Base-by-base conservation (phyloP, 1,139 yeast species). In the Tardiomyces blankii region DNA sequence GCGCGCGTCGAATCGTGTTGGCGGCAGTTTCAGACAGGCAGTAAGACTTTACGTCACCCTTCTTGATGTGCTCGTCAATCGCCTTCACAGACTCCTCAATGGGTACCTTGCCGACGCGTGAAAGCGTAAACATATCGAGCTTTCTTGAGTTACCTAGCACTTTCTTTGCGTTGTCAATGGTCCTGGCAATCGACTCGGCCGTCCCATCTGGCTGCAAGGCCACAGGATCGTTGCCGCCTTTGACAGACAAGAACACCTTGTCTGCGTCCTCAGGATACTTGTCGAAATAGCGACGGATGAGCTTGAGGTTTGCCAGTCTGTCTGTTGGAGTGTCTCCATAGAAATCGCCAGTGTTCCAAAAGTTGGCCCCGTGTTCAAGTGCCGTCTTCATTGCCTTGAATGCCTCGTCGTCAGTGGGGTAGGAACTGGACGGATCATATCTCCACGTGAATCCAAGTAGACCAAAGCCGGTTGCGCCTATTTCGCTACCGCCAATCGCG, bases 21-120 rank as follows among this genome's bases (percentile, higher is more conserved):
- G 76, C 79, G 33, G 76, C 70, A 23, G 80, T 86, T 62, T 87
- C 95, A 44, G 87, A 78, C 44, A 87, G 66, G 19, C 67, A 80
- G 47, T 82, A 73, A 12, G 83, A 87, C 46, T 77, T 80, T 51
- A 85, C 70, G 39, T 54, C 54, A 18, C 70, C 70, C 2, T 53
- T 56, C 35, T 58, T 52, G 42, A 60, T 53, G 40, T 58, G 49
- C 45, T 54, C 58, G 19, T 48, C 55, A 19, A 68, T 55, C 13
- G 57, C 54, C 32, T 14, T 30, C 27, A 65, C 50, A 5, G 61
- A 52, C 18, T 59, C 64, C 49, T 64, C 69, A 43, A 68, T 51
- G 3, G 67, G 65, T 39, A 65, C 69, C 0, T 58, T 65, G 55
- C 82, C 88, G 38, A 82, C 70, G 58, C 96, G 76, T 2, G 91